Base-by-base conservation (phyloP, 306 rosid species). In the Dryas drummondii region DNA sequence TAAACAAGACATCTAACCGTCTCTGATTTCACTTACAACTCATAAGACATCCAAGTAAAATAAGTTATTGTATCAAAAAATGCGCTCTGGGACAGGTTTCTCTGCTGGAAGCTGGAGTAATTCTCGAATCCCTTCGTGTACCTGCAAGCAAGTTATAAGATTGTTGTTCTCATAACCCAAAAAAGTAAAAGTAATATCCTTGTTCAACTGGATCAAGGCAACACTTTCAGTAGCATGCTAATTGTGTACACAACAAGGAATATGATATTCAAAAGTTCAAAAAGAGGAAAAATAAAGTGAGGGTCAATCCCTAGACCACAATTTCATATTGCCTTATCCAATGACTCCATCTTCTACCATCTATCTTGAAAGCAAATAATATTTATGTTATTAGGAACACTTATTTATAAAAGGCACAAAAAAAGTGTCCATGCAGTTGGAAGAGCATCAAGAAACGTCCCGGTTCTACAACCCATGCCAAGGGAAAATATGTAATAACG, bases 81-180 rank as follows among this genome's bases (percentile, higher is more conserved):
- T 60, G 63, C 77, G 87, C 71, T 75, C 78, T n/a, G 86, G 88
- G 40, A 74, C 60, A 54, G 86, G 66, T 75, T 73, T 85, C 86
- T 90, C 97, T 53, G 97, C 97, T 49, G 97, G 93, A 76, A 88
- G 85, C 80, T 92, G 81, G 74, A 94, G 93, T 37, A 94, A 69
- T 57, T 92, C 97, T 57, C 90, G 81, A 74, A 94, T 92, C 75
- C 99, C 99, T 88, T 90, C 93, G 9, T 72, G 79, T 15, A 94
- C 97, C 99, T 94, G 88, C 81, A 79, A 76, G 70, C 65, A 73
- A 77, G 66, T 55, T 26, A 9, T 40, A 49, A 74, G 53, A 47
- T 45, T 11, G 6, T 70, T 50, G 70, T 62, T 48, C 49, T 61
- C 61, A 70, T 66, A 27, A 62, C 32, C 65, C 42, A 16, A 57